These are phyloP conservation scores for Claviceps digitariae DNA, from an alignment of 2,329 filamentous ascomycete genomes.

Conservation along the genomic window DNA sequence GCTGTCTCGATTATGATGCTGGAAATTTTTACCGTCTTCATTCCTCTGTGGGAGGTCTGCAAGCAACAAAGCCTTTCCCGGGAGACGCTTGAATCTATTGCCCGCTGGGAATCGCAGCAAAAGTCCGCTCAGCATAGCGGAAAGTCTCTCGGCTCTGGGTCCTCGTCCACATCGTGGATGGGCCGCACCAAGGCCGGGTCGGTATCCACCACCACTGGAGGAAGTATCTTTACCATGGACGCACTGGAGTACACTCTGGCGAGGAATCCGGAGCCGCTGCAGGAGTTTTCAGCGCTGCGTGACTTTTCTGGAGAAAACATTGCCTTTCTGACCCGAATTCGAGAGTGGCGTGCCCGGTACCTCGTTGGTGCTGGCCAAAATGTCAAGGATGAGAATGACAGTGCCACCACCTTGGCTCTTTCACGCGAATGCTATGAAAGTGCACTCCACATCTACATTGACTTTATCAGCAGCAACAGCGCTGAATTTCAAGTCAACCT, in stretches of 20 bases:
- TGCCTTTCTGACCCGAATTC: slow-evolving; percentile 46
- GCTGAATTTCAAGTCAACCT: slow-evolving; percentile 57
- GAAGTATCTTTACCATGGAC: slow-evolving; percentile 42
- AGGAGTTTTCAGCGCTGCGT: slow-evolving; percentile 45
- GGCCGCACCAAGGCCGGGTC: slow-evolving; percentile 23
- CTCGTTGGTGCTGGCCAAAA: slow-evolving; percentile 12
- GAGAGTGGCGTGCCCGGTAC: slow-evolving; percentile 24
- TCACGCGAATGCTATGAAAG: slow-evolving; percentile 40
- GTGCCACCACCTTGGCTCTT: slow-evolving; percentile 13
- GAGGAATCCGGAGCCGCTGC: slow-evolving; percentile 41
- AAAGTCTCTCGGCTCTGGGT: slow-evolving; percentile 21
- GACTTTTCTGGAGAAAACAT: slow-evolving; percentile 59
- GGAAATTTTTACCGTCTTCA: slow-evolving; percentile 49
- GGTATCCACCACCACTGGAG: slow-evolving; percentile 19
- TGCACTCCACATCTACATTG: slow-evolving; percentile 46
- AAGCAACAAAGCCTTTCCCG: slow-evolving; percentile 30
- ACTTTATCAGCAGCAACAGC: slow-evolving; percentile 45
- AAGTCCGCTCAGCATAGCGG: slow-evolving; percentile 17
- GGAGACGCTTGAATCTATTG: slow-evolving; percentile 35
- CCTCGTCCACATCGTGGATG: slow-evolving; percentile 22
- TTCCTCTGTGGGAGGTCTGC: slow-evolving; percentile 45
- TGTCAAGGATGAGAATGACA: slow-evolving; percentile 5
- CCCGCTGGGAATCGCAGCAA: slow-evolving; percentile 31
- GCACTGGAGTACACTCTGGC: slow-evolving; percentile 45
- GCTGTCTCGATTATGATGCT: slow-evolving; percentile 47